These are phyloP conservation scores for Wickerhamomyces bisporus DNA, from an alignment of 805 yeast species.

Conservation along the genomic window DNA sequence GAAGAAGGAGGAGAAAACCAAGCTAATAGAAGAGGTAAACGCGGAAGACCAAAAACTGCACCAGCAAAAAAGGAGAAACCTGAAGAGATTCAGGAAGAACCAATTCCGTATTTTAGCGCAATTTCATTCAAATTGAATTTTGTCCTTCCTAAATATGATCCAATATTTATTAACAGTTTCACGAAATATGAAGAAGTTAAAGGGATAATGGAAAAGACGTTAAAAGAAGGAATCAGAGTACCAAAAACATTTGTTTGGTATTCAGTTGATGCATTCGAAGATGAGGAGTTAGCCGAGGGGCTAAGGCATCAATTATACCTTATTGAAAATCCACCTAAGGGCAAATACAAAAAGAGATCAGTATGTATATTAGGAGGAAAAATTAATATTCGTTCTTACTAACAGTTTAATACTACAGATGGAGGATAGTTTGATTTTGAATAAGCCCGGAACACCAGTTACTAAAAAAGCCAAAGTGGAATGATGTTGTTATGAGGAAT, in stretches of 20 bases:
- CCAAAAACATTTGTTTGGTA: constrained; percentile 73
- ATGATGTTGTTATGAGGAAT: constrained; percentile 41
- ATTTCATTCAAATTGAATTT: constrained; percentile 59
- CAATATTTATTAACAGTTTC: constrained; percentile 63
- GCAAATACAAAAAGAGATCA: constrained; percentile 27
- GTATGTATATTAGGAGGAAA: too few relatives aligned
- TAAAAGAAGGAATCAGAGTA: constrained; percentile 55
- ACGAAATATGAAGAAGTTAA: constrained; percentile 51
- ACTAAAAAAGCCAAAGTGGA: not conserved
- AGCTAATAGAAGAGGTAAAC: constrained; percentile 33
- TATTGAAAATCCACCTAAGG: constrained; percentile 42
- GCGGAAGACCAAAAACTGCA: constrained; percentile 5
- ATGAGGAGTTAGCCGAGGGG: constrained; percentile 59
- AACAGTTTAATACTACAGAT: not conserved
- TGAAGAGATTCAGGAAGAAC: constrained; percentile 27
- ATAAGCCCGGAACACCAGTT: not conserved
- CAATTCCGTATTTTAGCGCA: constrained; percentile 44
- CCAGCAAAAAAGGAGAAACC: constrained; percentile 16
- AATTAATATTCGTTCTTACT: not conserved
- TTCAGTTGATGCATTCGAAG: constrained; percentile 71
- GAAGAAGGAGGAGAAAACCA: constrained; percentile 13
- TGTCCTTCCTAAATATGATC: constrained; percentile 62
- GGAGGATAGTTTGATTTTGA: not conserved
- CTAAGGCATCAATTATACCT: constrained; percentile 52
- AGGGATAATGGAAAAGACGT: constrained; percentile 53